Conservation (phyloP, 176 grass and related monocot species). For the Dendrocalamus sinicus region DNA sequence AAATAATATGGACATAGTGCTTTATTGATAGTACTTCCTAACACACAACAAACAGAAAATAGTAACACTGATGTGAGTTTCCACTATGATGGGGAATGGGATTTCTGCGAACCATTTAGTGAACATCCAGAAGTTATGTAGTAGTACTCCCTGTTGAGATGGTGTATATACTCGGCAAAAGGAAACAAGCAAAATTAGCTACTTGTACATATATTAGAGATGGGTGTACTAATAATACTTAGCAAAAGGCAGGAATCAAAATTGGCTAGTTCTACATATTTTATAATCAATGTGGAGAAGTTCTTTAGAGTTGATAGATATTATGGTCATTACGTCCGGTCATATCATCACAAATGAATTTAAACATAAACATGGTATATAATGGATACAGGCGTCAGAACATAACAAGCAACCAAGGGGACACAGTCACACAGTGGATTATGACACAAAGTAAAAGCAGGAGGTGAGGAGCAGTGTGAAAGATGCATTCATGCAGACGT, state of each 20-base stretch:
- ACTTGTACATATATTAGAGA: slow-evolving; percentile 6
- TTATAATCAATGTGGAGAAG: not conserved
- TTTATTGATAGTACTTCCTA: not conserved
- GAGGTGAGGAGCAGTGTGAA: not conserved
- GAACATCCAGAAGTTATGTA: not conserved
- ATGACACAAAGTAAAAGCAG: not conserved
- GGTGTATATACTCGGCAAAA: not conserved
- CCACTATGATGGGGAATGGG: not conserved
- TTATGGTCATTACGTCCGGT: not conserved
- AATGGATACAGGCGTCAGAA: not conserved
- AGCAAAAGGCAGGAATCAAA: not conserved
- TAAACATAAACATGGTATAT: not conserved
- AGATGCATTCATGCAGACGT: slow-evolving; percentile 12
- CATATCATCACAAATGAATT: not conserved
- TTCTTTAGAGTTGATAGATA: not conserved
- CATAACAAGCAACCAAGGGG: not conserved
- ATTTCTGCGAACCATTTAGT: slow-evolving; percentile 13
- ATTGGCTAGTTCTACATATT: not conserved
- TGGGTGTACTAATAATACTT: not conserved
- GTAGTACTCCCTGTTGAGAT: not conserved
- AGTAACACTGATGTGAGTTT: slow-evolving; percentile 4
- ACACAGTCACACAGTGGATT: not conserved
- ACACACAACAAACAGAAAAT: not conserved
- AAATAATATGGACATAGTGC: not conserved
- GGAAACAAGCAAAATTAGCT: not conserved